A percentile compares a stretch with the other conserved stretches of the same genome.
These are phyloP conservation scores for Raffaelea arxii DNA, from an alignment of 2,329 filamentous ascomycete genomes.

Conservation along the genomic window DNA sequence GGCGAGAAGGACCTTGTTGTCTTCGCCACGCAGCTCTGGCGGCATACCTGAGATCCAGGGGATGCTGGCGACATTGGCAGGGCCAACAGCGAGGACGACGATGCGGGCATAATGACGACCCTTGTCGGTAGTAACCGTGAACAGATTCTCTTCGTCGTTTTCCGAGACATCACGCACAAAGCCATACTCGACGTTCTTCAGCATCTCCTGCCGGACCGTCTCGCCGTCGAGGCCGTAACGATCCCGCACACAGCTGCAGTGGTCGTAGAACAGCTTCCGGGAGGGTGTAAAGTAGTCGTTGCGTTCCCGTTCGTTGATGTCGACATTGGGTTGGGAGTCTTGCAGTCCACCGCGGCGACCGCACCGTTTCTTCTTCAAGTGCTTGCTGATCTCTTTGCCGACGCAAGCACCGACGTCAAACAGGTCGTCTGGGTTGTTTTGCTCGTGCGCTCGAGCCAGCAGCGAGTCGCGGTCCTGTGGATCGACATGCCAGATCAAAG, in stretches of 20 bases:
- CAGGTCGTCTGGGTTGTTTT: slow-evolving; percentile 51
- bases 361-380: slow-evolving; percentile 55
- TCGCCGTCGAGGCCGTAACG: slow-evolving; percentile 48
- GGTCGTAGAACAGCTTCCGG: slow-evolving; percentile 49
- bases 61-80: slow-evolving; percentile 49
- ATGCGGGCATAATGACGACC: slow-evolving; percentile 45
- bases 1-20: neutral
- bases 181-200: slow-evolving; percentile 52
- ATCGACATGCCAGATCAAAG: slow-evolving; percentile 77
- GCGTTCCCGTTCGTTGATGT: slow-evolving; percentile 56
- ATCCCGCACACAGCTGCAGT: slow-evolving; percentile 46
- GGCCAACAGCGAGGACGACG: slow-evolving; percentile 62
- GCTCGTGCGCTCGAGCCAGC: slow-evolving; percentile 56
- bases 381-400: slow-evolving; percentile 72
- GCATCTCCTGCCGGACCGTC: slow-evolving; percentile 49
- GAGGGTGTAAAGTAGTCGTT: slow-evolving; percentile 63
- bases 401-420: slow-evolving; percentile 65
- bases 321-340: slow-evolving; percentile 27
- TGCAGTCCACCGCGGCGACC: slow-evolving; percentile 18
- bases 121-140: slow-evolving; percentile 51
- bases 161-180: slow-evolving; percentile 32
- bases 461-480: slow-evolving; percentile 65
- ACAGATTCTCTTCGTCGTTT: slow-evolving; percentile 44
- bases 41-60: slow-evolving; percentile 18
- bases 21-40: neutral